Conservation (phyloP, 1,284 basidiomycete genomes). For the Abortiporus biennis region DNA sequence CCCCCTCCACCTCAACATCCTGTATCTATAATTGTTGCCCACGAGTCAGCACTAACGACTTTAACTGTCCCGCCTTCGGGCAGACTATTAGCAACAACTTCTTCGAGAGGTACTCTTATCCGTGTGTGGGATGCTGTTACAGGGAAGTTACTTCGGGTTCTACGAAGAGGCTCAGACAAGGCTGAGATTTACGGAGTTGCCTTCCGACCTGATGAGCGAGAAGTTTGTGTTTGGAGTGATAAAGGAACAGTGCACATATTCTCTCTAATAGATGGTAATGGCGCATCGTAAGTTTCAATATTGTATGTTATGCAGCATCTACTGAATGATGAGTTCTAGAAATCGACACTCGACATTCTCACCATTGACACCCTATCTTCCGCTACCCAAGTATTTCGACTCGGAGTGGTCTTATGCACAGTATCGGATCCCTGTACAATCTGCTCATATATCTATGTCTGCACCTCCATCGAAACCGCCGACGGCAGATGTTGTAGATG, state of each 20-base stretch:
- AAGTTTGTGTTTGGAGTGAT: constrained; percentile 90
- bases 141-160: constrained; percentile 75
- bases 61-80: constrained; percentile 78
- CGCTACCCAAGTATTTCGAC: constrained; percentile 88
- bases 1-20: constrained; percentile 55
- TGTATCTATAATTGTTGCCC: constrained; percentile 82
- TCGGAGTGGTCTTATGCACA: constrained; percentile 93
- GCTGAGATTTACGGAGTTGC: constrained; percentile 90
- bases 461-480: constrained; percentile 49
- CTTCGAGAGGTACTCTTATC: constrained; percentile 80
- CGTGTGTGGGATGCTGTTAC: constrained; percentile 82
- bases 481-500: constrained; percentile 62
- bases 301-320: constrained; percentile 3
- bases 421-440: constrained; percentile 83
- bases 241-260: constrained; percentile 95
- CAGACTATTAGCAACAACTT: constrained; percentile 79
- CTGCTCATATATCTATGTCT: constrained; percentile 73
- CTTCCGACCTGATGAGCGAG: constrained; percentile 72
- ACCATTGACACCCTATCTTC: constrained; percentile 68
- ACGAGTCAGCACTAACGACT: constrained; percentile 74
- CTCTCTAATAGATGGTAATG: constrained; percentile 58
- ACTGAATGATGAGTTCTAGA: constrained; percentile 29
- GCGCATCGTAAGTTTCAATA: constrained; percentile 49
- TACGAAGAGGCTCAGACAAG: constrained; percentile 84
- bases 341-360: constrained; percentile 80